Conservation (phyloP, 2,329 filamentous ascomycete genomes). For the Xylariaceae sp. region DNA sequence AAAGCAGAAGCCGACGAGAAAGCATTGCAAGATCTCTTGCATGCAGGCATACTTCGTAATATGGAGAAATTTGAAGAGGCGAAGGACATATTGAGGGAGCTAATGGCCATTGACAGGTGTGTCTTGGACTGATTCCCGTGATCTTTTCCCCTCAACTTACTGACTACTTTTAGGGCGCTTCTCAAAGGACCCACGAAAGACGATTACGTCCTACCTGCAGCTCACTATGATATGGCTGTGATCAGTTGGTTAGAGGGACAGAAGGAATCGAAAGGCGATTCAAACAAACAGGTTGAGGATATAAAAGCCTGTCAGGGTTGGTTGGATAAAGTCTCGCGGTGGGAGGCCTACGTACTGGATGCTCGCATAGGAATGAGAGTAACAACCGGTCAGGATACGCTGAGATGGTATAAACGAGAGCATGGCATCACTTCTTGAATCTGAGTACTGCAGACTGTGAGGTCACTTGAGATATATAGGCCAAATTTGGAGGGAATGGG, state of each 20-base stretch:
- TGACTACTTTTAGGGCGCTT: constrained; percentile 35
- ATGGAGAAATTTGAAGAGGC: constrained; percentile 64
- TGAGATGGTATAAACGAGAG: constrained; percentile 48
- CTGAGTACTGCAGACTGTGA: no score
- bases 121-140: constrained; percentile 20
- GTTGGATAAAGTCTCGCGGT: constrained; percentile 65
- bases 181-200: constrained; percentile 64
- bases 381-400: constrained; percentile 64
- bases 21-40: constrained; percentile 65
- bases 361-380: constrained; percentile 71
- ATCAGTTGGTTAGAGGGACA: constrained; percentile 72
- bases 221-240: constrained; percentile 83
- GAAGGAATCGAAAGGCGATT: constrained; percentile 19
- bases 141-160: not conserved
- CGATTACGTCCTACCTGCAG: constrained; percentile 70
- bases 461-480: no score
- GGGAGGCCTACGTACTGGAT: constrained; percentile 73
- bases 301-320: constrained; percentile 61
- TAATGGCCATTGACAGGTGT: constrained; percentile 64
- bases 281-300: constrained; percentile 40
- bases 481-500: no score
- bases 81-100: constrained; percentile 59
- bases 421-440: constrained; percentile 8
- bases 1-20: constrained; percentile 56
- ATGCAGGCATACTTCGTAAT: constrained; percentile 63